Conservation (phyloP, 2,329 filamentous ascomycete species). For the Hypoxylon sp. region DNA sequence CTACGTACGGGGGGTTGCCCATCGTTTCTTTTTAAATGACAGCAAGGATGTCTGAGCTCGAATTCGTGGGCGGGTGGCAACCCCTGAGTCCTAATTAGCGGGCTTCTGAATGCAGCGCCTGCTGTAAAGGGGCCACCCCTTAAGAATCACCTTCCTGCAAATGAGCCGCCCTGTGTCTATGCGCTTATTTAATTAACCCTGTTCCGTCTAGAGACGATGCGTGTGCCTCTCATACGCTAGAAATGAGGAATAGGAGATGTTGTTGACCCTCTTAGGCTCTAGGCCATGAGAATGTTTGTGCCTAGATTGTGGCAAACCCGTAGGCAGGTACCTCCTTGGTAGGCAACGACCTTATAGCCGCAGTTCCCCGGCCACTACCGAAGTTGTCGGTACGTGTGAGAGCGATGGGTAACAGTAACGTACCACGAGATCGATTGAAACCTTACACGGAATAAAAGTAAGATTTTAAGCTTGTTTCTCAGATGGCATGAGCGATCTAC, state of each 20-base stretch:
- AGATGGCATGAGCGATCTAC: slow-evolving; percentile 7
- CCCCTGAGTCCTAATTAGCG: slow-evolving; percentile 24
- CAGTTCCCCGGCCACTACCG: slow-evolving; percentile 6
- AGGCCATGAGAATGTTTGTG: slow-evolving; percentile 17
- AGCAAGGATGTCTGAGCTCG: slow-evolving; percentile 21
- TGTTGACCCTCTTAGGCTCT: slow-evolving; percentile 19
- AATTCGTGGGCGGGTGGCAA: slow-evolving; percentile 10
- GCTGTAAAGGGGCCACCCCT: slow-evolving; percentile 14
- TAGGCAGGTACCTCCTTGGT: too few species aligned
- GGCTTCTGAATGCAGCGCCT: slow-evolving; percentile 18
- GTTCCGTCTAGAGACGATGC: slow-evolving; percentile 21
- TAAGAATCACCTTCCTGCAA: slow-evolving; percentile 18
- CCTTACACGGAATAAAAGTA: slow-evolving; percentile 5
- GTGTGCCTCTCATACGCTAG: slow-evolving; percentile 6
- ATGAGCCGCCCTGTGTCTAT: slow-evolving; percentile 20
- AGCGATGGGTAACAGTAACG: not conserved
- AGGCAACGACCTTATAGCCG: slow-evolving; percentile 12
- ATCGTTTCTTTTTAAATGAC: slow-evolving; percentile 8
- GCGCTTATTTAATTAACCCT: slow-evolving; percentile 28
- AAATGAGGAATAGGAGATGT: slow-evolving; percentile 9
- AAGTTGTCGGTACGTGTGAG: not conserved
- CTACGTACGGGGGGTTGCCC: not conserved
- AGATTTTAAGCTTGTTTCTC: slow-evolving; percentile 31
- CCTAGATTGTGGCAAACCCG: slow-evolving; percentile 2
- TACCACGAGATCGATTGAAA: slow-evolving; percentile 13